Conservation (phyloP, 345 rosid genomes). For the Corchorus olitorius region DNA sequence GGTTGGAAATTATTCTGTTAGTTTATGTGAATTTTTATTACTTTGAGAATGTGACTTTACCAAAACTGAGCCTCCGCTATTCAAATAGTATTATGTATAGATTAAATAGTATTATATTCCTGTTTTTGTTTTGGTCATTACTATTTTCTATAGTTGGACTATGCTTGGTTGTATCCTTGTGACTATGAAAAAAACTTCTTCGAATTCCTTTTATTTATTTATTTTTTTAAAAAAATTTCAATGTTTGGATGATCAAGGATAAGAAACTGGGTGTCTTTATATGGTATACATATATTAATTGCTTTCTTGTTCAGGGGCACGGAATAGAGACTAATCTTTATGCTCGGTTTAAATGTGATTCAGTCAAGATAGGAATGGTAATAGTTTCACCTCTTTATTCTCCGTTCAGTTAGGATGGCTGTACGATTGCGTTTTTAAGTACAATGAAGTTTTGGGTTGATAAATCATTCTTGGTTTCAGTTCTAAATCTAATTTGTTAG, state of each 20-base stretch:
- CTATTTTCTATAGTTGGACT: background rate
- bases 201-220: too few relatives aligned
- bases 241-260: too few relatives aligned
- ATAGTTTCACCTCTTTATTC: too few relatives aligned
- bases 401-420: too few relatives aligned
- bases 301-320: constrained; percentile 68
- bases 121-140: background rate
- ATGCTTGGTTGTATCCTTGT: background rate
- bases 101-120: background rate
- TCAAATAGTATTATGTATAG: background rate
- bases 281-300: constrained; percentile 1
- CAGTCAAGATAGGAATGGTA: too few relatives aligned
- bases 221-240: too few relatives aligned
- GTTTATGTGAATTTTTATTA: background rate
- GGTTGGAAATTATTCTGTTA: background rate
- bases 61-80: background rate
- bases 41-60: constrained; percentile 1
- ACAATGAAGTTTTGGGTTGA: too few relatives aligned
- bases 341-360: constrained; percentile 94
- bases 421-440: too few relatives aligned
- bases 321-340: constrained; percentile 98
- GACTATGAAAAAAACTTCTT: too few relatives aligned
- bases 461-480: background rate
- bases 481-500: background rate
- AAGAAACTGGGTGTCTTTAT: background rate